Percentiles rank a stretch among this genome's conserved stretches.
phyloP scores from a whole-genome alignment of 257 asterid genomes.

The Galeopsis tetrahit region DNA sequence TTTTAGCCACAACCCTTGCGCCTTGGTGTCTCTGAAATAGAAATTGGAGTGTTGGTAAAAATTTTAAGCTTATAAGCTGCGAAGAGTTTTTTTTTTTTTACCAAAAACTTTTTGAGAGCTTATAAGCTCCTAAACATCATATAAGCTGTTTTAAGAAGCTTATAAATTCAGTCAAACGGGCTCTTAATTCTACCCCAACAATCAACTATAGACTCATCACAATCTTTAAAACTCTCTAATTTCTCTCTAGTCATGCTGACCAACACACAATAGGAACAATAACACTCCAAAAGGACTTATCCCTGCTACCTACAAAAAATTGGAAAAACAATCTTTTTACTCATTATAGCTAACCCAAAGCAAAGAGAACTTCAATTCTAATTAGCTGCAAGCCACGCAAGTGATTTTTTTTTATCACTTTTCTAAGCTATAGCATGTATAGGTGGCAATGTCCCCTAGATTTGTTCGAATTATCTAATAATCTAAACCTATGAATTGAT shows the following conservation, averaged over 20 bases:
- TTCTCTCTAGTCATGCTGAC: neutral
- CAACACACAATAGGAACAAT: neutral
- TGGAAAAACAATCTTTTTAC: neutral
- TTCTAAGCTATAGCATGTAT: slow-evolving; percentile 15
- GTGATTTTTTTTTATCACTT: neutral
- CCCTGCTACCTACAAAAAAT: neutral
- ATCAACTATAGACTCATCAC: neutral
- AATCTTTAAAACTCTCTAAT: neutral
- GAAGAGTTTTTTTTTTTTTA: too few relatives aligned
- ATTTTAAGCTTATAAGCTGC: too few relatives aligned
- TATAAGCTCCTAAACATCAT: too few relatives aligned
- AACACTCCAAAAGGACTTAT: neutral
- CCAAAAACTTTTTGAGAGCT: too few relatives aligned
- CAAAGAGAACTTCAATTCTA: neutral
- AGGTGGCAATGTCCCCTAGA: slow-evolving; percentile 6
- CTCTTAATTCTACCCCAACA: neutral
- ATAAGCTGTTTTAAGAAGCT: too few relatives aligned
- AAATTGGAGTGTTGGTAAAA: too few relatives aligned
- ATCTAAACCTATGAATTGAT: slow-evolving; percentile 1
- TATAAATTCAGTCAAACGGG: too few relatives aligned
- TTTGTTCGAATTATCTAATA: slow-evolving; percentile 19
- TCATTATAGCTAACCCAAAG: slow-evolving; percentile 8
- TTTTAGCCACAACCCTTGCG: too few relatives aligned
- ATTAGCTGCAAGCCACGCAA: neutral
- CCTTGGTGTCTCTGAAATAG: too few relatives aligned